Evolutionary conservation across 805 yeast species (phyloP), one percentile per base, ranked within the genome.

Genomic region (Kregervanrija pseudodelftensis): DNA sequence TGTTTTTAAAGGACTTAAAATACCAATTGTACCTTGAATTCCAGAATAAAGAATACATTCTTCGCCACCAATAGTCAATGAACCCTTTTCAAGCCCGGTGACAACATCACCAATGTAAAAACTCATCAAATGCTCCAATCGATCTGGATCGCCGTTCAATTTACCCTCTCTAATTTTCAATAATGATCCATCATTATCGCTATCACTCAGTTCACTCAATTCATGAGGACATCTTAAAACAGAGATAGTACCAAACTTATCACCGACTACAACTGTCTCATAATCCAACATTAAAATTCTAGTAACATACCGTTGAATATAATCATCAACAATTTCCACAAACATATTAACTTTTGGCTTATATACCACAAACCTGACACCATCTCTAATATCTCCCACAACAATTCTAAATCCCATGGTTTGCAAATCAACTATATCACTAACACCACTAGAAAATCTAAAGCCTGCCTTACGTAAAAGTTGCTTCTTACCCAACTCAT

Each of bases 241-340:
- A 63, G 82, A 80, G 0, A 89, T 39, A 53, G 83, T 86, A 0
- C 98, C 97, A 63, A 85, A 88, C 56, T 80, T 82, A 59, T 93
- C 98, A 11, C 96, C 96, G 1, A 86, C 87, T 36, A 84, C 67
- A 1, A 85, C 76, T 0, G 96, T 88, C 45, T 79, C 79, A 49
- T 78, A 75, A 59, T 93, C 98, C 5, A 93, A 63, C 50, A 77
- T 64, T 3, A 70, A 57, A 37, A 83, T 53, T 2, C 79, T 53
- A 0, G 95, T 82, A 3, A 83, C 71, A 55, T 83, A 85, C 31
- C 96, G 67, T 32, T 80, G 70, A 34, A 82, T 64, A 0, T 72
- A 60, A 62, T 93, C 98, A 56, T 80, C 89, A 1, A 79, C 80
- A 46, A 90, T 67, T 2, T 83, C 76, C 8, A 77, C 56, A 54